phyloP scores from a whole-genome alignment of 345 rosid species.

The Moricandia arvensis region DNA sequence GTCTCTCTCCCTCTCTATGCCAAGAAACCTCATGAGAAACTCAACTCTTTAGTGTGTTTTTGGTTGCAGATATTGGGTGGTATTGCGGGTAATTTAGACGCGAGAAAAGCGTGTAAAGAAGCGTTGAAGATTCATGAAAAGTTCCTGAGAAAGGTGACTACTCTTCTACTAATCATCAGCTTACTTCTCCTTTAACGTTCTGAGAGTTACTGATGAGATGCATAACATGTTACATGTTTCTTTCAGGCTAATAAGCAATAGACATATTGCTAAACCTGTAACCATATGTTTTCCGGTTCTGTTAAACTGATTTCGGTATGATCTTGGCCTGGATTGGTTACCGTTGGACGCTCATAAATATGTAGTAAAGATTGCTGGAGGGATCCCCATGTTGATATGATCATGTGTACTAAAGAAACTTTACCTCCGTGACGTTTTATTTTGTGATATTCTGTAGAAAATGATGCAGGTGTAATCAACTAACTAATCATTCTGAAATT shows the following conservation, averaged over 20 bases:
- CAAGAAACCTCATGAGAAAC: not conserved
- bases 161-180: slow-evolving; percentile 16
- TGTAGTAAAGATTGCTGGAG: not conserved
- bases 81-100: slow-evolving; percentile 70
- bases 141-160: slow-evolving; percentile 59
- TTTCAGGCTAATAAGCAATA: slow-evolving; percentile 35
- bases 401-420: not conserved
- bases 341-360: not conserved
- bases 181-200: not conserved
- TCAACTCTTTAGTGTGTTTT: not conserved
- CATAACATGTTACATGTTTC: slow-evolving; percentile 12
- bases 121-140: slow-evolving; percentile 85
- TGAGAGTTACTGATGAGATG: not conserved
- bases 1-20: slow-evolving; percentile 32
- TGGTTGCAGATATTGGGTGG: slow-evolving; percentile 64
- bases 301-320: not conserved
- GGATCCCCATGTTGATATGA: not conserved
- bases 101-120: slow-evolving; percentile 71
- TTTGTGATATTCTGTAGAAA: not conserved
- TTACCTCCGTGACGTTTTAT: not conserved
- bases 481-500: not conserved
- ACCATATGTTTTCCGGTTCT: not conserved
- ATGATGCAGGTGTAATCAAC: not conserved
- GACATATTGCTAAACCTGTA: slow-evolving; percentile 11
- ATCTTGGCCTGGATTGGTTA: not conserved